Base-by-base conservation (phyloP, 1,284 basidiomycete species). In the Hortiboletus rubellus region DNA sequence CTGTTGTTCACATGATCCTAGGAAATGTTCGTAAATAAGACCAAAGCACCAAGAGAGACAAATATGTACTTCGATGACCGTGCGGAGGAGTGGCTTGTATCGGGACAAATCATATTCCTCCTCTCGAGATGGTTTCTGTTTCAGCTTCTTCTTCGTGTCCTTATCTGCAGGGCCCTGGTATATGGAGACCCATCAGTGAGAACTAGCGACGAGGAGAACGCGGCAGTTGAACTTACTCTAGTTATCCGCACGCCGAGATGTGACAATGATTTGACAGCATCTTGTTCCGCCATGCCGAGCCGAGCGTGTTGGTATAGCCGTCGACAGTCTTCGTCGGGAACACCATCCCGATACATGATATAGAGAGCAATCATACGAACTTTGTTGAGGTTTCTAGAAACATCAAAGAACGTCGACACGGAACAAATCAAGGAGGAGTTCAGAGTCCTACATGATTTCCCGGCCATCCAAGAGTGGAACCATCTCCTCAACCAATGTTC, bases 221-320 rank as follows among this genome's bases (percentile, higher is more conserved):
- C 18, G 62, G 37, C 49, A 15, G 52, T 36, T 41, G 7, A 34
- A 70, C 87, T 57, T 58, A 93, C 95, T 71, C 94, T 89, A 58
- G 83, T 86, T 48, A 99, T 88, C 57, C 92, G 87, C 7, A 87
- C 84, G 24, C 97, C 97, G 37, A 99, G 77, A 66, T 91, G 83
- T 6, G 86, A 79, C 57, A 99, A 77, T 40, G 95, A 91, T 74
- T 98, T 96, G 47, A 98, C 83, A 34, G 94, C 92, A 67, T 98
- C 96, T 77, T 97, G 95, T 71, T 99, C 97, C 24, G 91, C 82
- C 52, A 96, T 75, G 4, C 86, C 84, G 46, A 99, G 77, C 36
- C 94, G 82, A n/a, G 97, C 97, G 72, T 99, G 97, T 72, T 98
- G 96, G 73, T 96, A 99, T 57, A 99, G 75, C 57, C 97, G 80